Base-by-base conservation (phyloP, 2,329 filamentous ascomycete genomes). In the Chalara sp. region DNA sequence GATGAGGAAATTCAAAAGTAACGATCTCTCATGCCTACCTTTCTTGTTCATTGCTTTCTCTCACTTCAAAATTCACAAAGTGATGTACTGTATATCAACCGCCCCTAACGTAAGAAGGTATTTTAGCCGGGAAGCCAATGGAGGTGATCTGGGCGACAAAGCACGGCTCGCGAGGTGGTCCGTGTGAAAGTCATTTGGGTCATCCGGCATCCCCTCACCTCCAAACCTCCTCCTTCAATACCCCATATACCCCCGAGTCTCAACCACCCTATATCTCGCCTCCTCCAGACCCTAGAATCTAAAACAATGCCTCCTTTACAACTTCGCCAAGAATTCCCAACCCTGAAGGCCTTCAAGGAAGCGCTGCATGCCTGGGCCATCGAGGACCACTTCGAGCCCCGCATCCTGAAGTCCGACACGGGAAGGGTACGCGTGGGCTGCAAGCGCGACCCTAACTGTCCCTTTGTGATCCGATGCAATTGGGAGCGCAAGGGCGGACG, bases 311-410 rank as follows among this genome's bases (percentile, higher is more conserved):
- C 63, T 32, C 59, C 63, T 2, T 55, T 65, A n/a, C 59, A 64
- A 7, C 54, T 65, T 32, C 58, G 61, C 28, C 59, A 65, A 39
- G 61, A 64, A 58, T 65, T 65, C 52, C 63, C 63, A 4, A 60
- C 62, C 7, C 54, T 65, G 0, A 63, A 63, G 53, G 61, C 62
- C 12, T 65, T 65, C 55, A 65, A 65, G 48, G 63, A 65, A 49
- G 63, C 63, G 5, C 58, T 65, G 0, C 62, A 65, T 50, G 58
- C 60, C 13, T 65, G 63, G 63, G 63, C 63, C 32, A 65, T 65
- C 53, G 63, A 65, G 53, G 60, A 61, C 28, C 63, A 65, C 54
- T 65, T 65, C 55, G 63, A 65, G 48, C 63, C 63, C 13, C 57
- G 63, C 33, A 65, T 65, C 49, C 52, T 65, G 7, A 65, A 65